Base-by-base conservation (phyloP, 148 eudicot genomes). In the Chenopodium suecicum region DNA sequence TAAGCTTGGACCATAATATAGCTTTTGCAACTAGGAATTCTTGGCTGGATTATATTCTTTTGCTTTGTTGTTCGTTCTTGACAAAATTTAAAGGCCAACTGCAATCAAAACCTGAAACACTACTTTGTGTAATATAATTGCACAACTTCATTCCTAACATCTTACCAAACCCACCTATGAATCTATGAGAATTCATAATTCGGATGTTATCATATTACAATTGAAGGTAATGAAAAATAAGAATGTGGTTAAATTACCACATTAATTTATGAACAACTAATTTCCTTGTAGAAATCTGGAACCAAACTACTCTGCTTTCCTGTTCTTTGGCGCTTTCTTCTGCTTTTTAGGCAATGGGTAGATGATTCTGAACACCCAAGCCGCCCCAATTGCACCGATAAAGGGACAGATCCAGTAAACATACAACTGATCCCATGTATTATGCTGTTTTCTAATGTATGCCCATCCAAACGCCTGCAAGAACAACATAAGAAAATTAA, bases 401-500 rank as follows among this genome's bases (percentile, higher is more conserved):
- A 93, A 94, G 78, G 98, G 98, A 48, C 94, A 87, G 34, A 94
- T 93, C 98, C 98, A 94, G 82, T 91, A 94, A 5, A 94, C 98
- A 78, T 93, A 93, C 65, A 94, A 85, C 44, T 94, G 97, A 78
- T 93, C 98, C 97, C 97, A 94, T 54, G 98, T 91, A 86, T 93
- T 82, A 84, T 94, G 98, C 83, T 23, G 34, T 12, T 92, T 88
- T 74, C 87, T 88, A 29, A 93, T 74, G 67, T 94, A 94, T 31
- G 98, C 98, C 98, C 98, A 94, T 52, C 97, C 98, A 84, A 90
- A 94, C 70, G 98, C 98, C 98, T 94, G 91, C 82, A 85, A 54
- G 58, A 47, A 56, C 58, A 86, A 66, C 70, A 74, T n/a, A 19
- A 56, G 29, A 74, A 16, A 16, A 56, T 67, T 65, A 22, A 19